Evolutionary conservation across 306 rosid genomes (phyloP), one percentile per base, ranked within the genome.

Genomic region (Prunus davidiana): DNA sequence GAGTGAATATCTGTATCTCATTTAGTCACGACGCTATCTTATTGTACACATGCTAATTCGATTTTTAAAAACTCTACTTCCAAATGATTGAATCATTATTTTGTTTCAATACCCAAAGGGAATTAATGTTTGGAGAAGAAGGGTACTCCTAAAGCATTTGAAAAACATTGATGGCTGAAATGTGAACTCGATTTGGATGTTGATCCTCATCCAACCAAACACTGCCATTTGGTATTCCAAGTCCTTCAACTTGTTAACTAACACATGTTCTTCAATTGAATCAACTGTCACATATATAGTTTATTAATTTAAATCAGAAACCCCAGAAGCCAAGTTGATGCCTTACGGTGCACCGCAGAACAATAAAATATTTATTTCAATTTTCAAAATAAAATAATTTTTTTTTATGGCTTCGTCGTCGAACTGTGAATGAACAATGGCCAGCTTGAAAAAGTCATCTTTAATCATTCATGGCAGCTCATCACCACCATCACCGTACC

Each of bases 381-480:
- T 62, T 28, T 28, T 27, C n/a, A 62, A 28, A 62, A 14, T 28
- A 25, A 11, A 28, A 41, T 2, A 62, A 28, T 15, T 63, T 7
- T 9, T 62, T 14, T 7, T 62, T 15, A n/a, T 13, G 18, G 22
- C 14, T 15, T 30, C 38, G 6, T 63, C 9, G 30, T 63, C 6
- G 45, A 63, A 63, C 67, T 15, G 12, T 28, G 65, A 25, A 27
- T 60, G 65, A 25, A 24, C 34, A 56, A 27, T 20, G 65, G 34
- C 38, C 65, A 60, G 32, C 65, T 5, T 13, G 65, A 25, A 63
- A 62, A 30, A 16, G 67, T 30, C 67, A 28, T 28, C 67, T 25
- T 19, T 8, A 28, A 63, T 63, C 24, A 30, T 30, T 63, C 69
- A 43, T 32, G 69, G 69, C 69, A 64, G 49, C 69, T 64, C 69